Evolutionary conservation across 345 rosid species (phyloP).

Genomic region (Populus simonii): DNA sequence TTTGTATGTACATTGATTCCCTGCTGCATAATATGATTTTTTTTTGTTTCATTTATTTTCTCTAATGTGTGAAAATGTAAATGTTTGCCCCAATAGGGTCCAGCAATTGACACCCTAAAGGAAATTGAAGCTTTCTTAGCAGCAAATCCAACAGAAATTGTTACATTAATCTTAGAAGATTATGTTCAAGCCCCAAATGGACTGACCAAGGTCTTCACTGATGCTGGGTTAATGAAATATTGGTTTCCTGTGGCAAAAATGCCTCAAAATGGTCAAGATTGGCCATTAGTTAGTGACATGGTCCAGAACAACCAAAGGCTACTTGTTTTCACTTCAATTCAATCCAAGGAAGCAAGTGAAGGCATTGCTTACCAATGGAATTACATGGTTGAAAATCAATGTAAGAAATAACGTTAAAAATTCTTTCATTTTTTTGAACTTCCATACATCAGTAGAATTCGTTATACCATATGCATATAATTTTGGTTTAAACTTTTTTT

Average conservation of each 20-base stretch:
- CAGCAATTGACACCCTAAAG: conserved; percentile 51
- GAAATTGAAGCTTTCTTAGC: conserved; percentile 64
- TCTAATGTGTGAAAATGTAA: not conserved
- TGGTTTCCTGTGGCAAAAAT: conserved; percentile 56
- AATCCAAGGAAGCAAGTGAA: conserved; percentile 54
- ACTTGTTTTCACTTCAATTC: conserved; percentile 53
- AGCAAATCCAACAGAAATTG: conserved; percentile 49
- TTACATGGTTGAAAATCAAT: conserved; percentile 78
- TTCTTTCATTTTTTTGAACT: not conserved
- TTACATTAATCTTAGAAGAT: conserved; percentile 66
- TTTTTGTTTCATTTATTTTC: not conserved
- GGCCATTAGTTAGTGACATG: conserved; percentile 72
- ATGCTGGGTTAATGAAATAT: conserved; percentile 60
- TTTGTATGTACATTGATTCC: conserved; percentile 36
- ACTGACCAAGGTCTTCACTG: conserved; percentile 51
- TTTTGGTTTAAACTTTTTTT: not conserved
- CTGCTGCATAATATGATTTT: not conserved
- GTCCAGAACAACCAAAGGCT: conserved; percentile 52
- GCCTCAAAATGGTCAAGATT: conserved; percentile 60
- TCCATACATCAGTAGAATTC: not conserved
- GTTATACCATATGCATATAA: too few species aligned
- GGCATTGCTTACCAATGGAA: conserved; percentile 77
- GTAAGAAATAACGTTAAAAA: conserved; percentile 22
- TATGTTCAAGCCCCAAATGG: conserved; percentile 54
- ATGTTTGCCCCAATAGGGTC: conserved; percentile 33